Evolutionary conservation across 2,329 filamentous ascomycete species (phyloP), one percentile per base, ranked within the genome.

Genomic region (Fonsecaea multimorphosa): DNA sequence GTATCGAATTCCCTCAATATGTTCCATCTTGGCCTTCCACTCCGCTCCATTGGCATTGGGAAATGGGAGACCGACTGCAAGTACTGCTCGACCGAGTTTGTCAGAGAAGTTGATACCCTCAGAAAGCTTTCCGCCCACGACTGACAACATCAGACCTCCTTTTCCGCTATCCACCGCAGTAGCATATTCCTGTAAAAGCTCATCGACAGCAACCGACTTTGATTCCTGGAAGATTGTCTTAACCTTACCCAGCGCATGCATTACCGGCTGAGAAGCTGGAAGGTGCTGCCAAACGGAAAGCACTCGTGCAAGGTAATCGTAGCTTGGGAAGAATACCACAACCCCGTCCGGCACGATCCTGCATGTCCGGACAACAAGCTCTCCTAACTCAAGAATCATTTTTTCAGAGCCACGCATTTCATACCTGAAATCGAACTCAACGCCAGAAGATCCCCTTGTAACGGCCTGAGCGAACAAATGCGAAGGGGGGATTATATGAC

Each of bases 21-120:
- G 93, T 74, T 92, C 88, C 74, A 95, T 88, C 76, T 94, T 94
- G 0, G 94, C 92, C 76, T 92, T 93, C 94, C 94, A 98, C 73
- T 97, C 92, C 1, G 93, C 89, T 9, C 91, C 92, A 71, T 91
- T 87, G 60, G 93, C 88, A 72, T 98, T 99, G 0, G 95, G 93
- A 72, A 96, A 99, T 0, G 95, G 95, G 3, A 99, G 81, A 0
- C 95, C 95, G 14, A 98, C 87, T n/a, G 98, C 90, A 14, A 96
- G 82, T 8, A 99, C 93, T 61, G 91, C 94, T 29, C 95, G 89
- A 1, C 95, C 95, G 0, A 99, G 87, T 2, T 85, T 84, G 78
- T 99, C 93, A 0, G 92, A 94, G 80, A 99, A 99, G 79, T 99
- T 99, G 80, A 99, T 99, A 70, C 95, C 95, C 79, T 99, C 95